Evolutionary conservation across 2,329 filamentous ascomycete genomes (phyloP).

Genomic region (Ophiostoma montium): DNA sequence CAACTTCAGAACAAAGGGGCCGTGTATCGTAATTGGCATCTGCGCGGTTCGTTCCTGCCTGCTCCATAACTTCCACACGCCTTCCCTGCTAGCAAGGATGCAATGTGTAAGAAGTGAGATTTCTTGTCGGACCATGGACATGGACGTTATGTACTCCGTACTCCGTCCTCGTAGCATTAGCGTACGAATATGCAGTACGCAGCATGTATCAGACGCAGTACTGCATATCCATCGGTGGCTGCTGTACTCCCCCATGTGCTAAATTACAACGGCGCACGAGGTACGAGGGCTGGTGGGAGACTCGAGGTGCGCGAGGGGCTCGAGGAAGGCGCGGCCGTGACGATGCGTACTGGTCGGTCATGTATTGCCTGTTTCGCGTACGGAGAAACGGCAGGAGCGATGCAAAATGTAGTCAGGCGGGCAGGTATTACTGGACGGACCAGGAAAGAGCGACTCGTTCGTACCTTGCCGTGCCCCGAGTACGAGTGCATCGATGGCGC

Average conservation of each 20-base stretch:
- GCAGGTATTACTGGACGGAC: background rate
- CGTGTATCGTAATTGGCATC: too few species aligned
- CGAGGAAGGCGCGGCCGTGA: conserved; percentile 1
- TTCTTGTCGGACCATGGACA: background rate
- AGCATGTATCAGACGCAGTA: background rate
- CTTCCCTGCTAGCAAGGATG: background rate
- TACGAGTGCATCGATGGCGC: background rate
- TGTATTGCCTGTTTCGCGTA: background rate
- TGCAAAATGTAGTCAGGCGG: background rate
- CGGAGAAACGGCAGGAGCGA: background rate
- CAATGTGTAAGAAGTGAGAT: background rate
- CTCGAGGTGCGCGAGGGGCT: background rate
- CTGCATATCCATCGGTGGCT: background rate
- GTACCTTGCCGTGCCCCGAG: background rate
- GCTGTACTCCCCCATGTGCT: background rate
- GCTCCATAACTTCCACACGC: background rate
- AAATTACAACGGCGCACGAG: background rate
- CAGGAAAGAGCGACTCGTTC: background rate
- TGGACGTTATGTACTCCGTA: background rate
- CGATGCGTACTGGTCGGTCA: background rate
- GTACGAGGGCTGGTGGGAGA: background rate
- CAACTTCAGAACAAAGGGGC: too few species aligned
- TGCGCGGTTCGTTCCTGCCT: background rate
- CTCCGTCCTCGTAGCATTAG: too few species aligned
- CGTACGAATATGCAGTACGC: background rate